Percentiles rank a stretch among this genome's conserved stretches.
phyloP scores from a whole-genome alignment of 2,329 filamentous ascomycete genomes.

The Xylariaceae sp. region DNA sequence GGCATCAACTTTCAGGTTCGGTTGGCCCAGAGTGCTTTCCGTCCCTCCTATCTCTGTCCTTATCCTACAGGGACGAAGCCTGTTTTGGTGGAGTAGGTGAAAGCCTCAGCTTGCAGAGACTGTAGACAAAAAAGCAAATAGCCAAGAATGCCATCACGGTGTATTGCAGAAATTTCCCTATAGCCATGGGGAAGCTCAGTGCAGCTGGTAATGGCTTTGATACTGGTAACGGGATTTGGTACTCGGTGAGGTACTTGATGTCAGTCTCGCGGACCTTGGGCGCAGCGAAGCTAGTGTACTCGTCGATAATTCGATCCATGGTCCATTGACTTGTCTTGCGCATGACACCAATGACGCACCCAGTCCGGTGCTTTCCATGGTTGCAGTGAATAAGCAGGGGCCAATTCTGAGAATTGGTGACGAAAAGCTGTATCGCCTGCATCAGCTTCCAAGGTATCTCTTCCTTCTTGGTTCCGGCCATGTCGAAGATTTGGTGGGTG shows the following conservation, averaged over 20 bases:
- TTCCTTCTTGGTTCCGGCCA: conserved; percentile 85
- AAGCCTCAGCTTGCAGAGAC: conserved; percentile 4
- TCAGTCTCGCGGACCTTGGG: conserved; percentile 59
- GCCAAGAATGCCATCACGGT: not conserved
- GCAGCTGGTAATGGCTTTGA: too few species aligned
- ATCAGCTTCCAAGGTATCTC: conserved; percentile 64
- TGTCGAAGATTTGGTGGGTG: conserved; percentile 67
- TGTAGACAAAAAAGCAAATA: conserved; percentile 7
- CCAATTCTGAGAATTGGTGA: conserved; percentile 69
- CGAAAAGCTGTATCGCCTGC: conserved; percentile 63
- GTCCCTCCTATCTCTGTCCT: too few species aligned
- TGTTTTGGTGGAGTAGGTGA: not conserved
- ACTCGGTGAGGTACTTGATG: conserved; percentile 51
- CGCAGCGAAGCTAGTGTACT: conserved; percentile 66
- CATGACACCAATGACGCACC: conserved; percentile 78
- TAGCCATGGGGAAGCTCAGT: too few species aligned
- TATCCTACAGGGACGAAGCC: too few species aligned
- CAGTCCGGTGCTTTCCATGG: conserved; percentile 88
- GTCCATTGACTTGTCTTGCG: conserved; percentile 70
- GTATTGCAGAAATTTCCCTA: not conserved
- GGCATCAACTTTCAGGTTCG: too few species aligned
- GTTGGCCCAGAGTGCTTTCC: too few species aligned
- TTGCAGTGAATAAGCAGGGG: conserved; percentile 90
- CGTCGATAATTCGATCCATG: conserved; percentile 57
- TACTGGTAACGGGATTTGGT: too few species aligned